Base-by-base conservation (phyloP, 2,329 filamentous ascomycete species). In the Hymenoscyphus linearis region DNA sequence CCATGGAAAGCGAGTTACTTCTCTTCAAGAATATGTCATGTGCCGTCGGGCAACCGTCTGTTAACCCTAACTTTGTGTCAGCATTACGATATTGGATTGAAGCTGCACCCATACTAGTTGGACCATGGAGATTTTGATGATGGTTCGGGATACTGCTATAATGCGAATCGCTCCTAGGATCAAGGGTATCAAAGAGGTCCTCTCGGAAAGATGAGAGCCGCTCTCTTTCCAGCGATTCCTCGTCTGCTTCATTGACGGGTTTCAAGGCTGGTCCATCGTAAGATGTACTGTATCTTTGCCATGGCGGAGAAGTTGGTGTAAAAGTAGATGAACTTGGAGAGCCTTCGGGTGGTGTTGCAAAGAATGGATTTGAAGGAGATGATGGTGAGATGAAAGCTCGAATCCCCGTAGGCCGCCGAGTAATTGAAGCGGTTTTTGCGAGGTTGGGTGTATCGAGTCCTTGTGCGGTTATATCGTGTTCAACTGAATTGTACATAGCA, bases 301-400 rank as follows among this genome's bases (percentile, higher is more conserved):
- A 56, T 10, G 60, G 60, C 25, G 60, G 57, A 16, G 56, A 50
- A 12, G 58, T 25, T 10, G 56, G 60, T 9, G 57, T 54, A n/a
- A 52, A 40, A 18, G 54, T 27, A 2, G 47, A 16, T n/a, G 40
- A 53, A 18, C 35, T 47, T 9, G 53, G 57, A 31, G 47, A 47
- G 50, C 35, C 14, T 18, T 27, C 22, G 1, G 55, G 18, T 36
- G 58, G 27, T 14, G 54, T 31, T 4, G 22, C 18, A 10, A 57
- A 40, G 22, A 56, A 57, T 2, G 58, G 61, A 31, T 55, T 60
- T 7, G 31, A 31, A 31, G 37, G 37, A n/a, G 37, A n/a, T 5
- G 37, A 16, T 26, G 61, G 58, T 25, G 58, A 58, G 1, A n/a
- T 16, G n/a, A 47, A 44, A 18, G 52, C 26, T 52, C 52, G 27